Conservation (phyloP, 176 grass and related monocot species). For the Pharus latifolius region DNA sequence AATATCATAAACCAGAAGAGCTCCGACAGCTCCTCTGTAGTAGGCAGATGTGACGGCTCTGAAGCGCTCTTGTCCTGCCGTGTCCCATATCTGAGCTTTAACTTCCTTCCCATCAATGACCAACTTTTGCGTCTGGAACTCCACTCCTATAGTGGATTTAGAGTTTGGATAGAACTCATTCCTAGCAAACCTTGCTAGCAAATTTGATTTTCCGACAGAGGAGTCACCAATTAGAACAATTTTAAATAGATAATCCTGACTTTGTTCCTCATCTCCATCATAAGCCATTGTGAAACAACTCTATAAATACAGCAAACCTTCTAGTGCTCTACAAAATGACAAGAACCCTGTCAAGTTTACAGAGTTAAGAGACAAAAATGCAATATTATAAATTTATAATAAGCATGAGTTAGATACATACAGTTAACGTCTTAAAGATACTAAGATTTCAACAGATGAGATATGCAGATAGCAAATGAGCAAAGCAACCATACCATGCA, state of each 20-base stretch:
- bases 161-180: constrained; percentile 63
- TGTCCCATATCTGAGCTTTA: constrained; percentile 78
- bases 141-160: constrained; percentile 61
- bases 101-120: constrained; percentile 69
- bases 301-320: background rate
- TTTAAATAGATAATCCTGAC: constrained; percentile 64
- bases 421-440: too few relatives aligned
- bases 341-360: constrained; percentile 12
- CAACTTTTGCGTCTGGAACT: constrained; percentile 64
- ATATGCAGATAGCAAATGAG: too few relatives aligned
- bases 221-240: constrained; percentile 57
- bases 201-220: constrained; percentile 66
- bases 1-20: constrained; percentile 59
- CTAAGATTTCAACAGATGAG: too few relatives aligned
- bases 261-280: constrained; percentile 40
- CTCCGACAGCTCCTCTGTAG: constrained; percentile 60
- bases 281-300: constrained; percentile 33
- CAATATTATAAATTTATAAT: background rate
- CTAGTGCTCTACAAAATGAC: background rate
- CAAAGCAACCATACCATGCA: too few relatives aligned
- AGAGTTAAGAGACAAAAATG: background rate
- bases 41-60: constrained; percentile 66
- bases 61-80: constrained; percentile 63
- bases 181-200: constrained; percentile 51
- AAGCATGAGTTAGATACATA: background rate